phyloP scores from a whole-genome alignment of 176 grass and related monocot genomes.

The Thinopyrum elongatum region DNA sequence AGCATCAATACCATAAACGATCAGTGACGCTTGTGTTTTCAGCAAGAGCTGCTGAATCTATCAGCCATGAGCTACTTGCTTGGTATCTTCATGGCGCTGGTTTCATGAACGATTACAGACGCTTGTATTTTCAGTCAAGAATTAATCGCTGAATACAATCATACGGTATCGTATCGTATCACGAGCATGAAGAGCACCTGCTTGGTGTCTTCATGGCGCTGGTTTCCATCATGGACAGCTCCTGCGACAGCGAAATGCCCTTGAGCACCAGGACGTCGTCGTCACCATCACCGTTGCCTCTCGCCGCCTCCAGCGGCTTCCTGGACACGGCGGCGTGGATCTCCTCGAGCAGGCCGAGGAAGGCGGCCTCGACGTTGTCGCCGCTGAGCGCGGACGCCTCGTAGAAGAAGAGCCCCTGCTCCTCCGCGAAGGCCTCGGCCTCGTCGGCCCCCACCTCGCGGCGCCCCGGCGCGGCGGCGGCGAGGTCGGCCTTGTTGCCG shows the following conservation, averaged over 20 bases:
- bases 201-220: constrained; percentile 58
- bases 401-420: constrained; percentile 89
- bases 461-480: background rate
- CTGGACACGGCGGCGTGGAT: constrained; percentile 61
- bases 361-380: constrained; percentile 70
- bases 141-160: background rate
- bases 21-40: background rate
- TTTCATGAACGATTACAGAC: too few relatives aligned
- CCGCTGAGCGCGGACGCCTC: constrained; percentile 83
- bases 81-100: background rate
- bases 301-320: constrained; percentile 38
- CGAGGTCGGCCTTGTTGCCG: constrained; percentile 90
- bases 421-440: constrained; percentile 65
- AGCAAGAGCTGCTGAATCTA: background rate
- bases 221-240: constrained; percentile 75
- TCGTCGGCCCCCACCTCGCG: constrained; percentile 36
- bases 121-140: background rate
- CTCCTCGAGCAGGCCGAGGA: constrained; percentile 60
- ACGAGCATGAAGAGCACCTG: constrained; percentile 55
- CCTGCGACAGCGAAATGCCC: constrained; percentile 45
- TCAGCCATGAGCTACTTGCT: background rate
- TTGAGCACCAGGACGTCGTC: constrained; percentile 43
- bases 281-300: background rate
- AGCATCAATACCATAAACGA: background rate
- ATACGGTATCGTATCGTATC: background rate